Conservation (phyloP, 345 rosid species). For the Citrus sp. region DNA sequence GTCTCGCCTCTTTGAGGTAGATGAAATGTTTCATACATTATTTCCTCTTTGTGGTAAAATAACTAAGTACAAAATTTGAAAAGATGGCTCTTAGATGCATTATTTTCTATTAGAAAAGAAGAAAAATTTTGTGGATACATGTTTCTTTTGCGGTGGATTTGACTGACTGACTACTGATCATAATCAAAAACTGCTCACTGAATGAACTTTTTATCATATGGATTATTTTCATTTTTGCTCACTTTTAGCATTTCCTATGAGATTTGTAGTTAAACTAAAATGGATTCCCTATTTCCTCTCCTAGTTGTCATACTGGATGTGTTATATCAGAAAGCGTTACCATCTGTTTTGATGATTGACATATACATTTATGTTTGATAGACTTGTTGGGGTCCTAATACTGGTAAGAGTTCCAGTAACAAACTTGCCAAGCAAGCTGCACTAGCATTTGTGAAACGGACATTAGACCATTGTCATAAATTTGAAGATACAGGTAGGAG, state of each 20-base stretch:
- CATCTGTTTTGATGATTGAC: constrained; percentile 14
- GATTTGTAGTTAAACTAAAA: not conserved
- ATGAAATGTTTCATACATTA: not conserved
- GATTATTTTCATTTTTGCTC: not conserved
- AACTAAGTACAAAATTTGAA: not conserved
- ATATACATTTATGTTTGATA: constrained; percentile 22
- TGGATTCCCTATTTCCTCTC: not conserved
- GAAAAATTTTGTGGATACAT: not conserved
- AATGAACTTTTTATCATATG: not conserved
- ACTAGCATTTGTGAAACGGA: constrained; percentile 66
- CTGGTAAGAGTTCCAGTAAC: constrained; percentile 72
- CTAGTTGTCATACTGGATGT: not conserved
- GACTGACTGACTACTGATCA: not conserved
- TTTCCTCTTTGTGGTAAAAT: not conserved
- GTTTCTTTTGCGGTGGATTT: not conserved
- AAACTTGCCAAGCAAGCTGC: constrained; percentile 90
- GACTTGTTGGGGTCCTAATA: constrained; percentile 63
- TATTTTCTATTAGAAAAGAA: not conserved
- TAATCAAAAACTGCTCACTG: not conserved
- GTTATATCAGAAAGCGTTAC: not conserved
- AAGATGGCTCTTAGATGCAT: not conserved
- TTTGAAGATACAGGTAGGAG: constrained; percentile 82
- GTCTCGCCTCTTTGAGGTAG: not conserved
- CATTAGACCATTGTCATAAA: constrained; percentile 62
- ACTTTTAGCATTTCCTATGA: not conserved